Evolutionary conservation across 1,139 yeast species (phyloP).

Genomic region (Lodderomyces elongisporus): DNA sequence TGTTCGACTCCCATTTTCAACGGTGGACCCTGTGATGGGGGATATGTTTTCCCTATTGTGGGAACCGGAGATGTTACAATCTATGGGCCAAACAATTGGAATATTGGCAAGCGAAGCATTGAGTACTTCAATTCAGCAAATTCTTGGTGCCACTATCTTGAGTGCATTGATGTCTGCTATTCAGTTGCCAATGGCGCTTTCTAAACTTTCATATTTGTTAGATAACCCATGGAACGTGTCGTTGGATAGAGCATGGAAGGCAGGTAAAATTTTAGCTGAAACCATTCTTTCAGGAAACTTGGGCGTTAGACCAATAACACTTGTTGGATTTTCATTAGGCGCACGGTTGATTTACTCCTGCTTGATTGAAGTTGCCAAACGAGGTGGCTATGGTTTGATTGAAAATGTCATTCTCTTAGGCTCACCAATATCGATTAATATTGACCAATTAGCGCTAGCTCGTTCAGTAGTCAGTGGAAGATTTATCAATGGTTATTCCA

Average conservation of each 20-base stretch:
- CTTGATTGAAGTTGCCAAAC: slow-evolving; percentile 74
- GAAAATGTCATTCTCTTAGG: slow-evolving; percentile 90
- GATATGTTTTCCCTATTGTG: slow-evolving; percentile 86
- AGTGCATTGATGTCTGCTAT: slow-evolving; percentile 96
- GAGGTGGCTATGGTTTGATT: slow-evolving; percentile 82
- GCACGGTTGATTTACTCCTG: slow-evolving; percentile 92
- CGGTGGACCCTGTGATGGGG: slow-evolving; percentile 97
- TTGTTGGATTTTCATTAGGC: slow-evolving; percentile 92
- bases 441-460: slow-evolving; percentile 73
- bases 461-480: slow-evolving; percentile 87
- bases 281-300: slow-evolving; percentile 79
- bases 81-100: slow-evolving; percentile 93
- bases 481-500: slow-evolving; percentile 85
- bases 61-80: slow-evolving; percentile 97
- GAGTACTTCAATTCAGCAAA: slow-evolving; percentile 90
- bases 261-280: slow-evolving; percentile 89
- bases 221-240: slow-evolving; percentile 99
- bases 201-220: slow-evolving; percentile 81
- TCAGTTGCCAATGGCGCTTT: slow-evolving; percentile 86
- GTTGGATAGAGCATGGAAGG: slow-evolving; percentile 94
- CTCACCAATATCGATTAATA: slow-evolving; percentile 76
- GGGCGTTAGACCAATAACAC: slow-evolving; percentile 88
- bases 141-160: slow-evolving; percentile 85
- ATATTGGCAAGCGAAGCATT: slow-evolving; percentile 92
- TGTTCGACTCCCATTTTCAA: slow-evolving; percentile 91